phyloP scores from a whole-genome alignment of 2,329 filamentous ascomycete species.

The Graphilbum sp. region DNA sequence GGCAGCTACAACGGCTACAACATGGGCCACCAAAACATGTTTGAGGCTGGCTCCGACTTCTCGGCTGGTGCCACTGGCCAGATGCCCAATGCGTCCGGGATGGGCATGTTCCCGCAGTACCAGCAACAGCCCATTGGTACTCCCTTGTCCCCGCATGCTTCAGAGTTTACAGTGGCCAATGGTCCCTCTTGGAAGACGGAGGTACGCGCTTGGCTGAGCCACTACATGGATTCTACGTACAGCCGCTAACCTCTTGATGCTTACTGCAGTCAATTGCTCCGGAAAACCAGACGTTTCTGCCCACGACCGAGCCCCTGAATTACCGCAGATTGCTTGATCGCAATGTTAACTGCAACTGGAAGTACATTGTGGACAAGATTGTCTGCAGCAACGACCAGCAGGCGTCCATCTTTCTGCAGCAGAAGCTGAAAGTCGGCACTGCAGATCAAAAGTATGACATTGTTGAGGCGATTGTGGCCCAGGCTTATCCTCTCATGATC shows the following conservation, averaged over 20 bases:
- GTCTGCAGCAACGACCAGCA: constrained; percentile 99
- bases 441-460: constrained; percentile 94
- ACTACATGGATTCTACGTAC: no score
- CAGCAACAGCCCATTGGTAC: constrained; percentile 44
- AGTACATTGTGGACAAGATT: constrained; percentile 98
- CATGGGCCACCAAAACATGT: constrained; percentile 15
- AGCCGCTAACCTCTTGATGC: no score
- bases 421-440: constrained; percentile 95
- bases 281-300: constrained; percentile 62
- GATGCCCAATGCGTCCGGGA: constrained; percentile 21
- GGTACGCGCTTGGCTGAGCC: constrained; percentile 22
- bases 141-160: constrained; percentile 55
- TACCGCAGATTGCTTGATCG: constrained; percentile 90
- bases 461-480: constrained; percentile 85
- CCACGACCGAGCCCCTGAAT: constrained; percentile 82
- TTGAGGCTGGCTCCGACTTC: constrained; percentile 13
- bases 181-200: constrained; percentile 37
- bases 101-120: constrained; percentile 30
- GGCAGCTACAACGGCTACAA: constrained; percentile 21
- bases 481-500: constrained; percentile 91
- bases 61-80: constrained; percentile 11
- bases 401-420: constrained; percentile 94
- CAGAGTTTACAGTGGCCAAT: constrained; percentile 49
- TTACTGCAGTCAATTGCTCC: constrained; percentile 13
- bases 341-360: constrained; percentile 97